Conservation (phyloP, 352 stramenopile species). For the Elongisporangium prolatum region DNA sequence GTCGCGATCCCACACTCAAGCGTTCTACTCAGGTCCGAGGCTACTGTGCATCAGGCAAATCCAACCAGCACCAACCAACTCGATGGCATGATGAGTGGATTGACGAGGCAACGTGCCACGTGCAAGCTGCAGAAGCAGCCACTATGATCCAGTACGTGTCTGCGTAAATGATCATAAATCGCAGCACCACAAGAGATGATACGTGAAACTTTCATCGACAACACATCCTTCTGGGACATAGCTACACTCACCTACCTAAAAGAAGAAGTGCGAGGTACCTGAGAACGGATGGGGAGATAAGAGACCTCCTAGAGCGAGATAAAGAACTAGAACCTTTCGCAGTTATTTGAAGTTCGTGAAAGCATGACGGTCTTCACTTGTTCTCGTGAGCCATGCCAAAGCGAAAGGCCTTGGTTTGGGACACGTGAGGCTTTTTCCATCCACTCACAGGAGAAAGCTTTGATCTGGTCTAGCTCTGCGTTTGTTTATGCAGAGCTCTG, state of each 20-base stretch:
- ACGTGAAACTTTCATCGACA: background rate
- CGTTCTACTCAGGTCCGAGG: background rate
- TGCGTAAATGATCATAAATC: too few relatives aligned
- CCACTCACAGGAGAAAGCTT: background rate
- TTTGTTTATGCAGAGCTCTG: background rate
- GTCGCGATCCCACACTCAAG: background rate
- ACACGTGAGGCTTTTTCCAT: background rate
- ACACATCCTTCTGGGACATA: background rate
- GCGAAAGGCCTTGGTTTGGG: background rate
- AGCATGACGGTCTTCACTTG: background rate
- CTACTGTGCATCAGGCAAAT: background rate
- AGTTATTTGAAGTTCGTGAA: background rate
- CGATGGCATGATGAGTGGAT: background rate
- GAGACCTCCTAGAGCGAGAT: background rate
- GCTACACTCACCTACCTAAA: background rate
- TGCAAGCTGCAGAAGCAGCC: background rate
- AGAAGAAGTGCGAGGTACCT: background rate
- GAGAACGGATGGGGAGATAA: background rate
- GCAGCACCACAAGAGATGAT: background rate
- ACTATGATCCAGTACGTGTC: too few relatives aligned
- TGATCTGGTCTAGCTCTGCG: background rate
- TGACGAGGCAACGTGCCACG: background rate
- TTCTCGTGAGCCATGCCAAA: background rate
- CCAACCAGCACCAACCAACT: background rate
- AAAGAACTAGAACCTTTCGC: background rate